Conservation (phyloP, 164 flowering plant species). For the Cinnamomum micranthum region DNA sequence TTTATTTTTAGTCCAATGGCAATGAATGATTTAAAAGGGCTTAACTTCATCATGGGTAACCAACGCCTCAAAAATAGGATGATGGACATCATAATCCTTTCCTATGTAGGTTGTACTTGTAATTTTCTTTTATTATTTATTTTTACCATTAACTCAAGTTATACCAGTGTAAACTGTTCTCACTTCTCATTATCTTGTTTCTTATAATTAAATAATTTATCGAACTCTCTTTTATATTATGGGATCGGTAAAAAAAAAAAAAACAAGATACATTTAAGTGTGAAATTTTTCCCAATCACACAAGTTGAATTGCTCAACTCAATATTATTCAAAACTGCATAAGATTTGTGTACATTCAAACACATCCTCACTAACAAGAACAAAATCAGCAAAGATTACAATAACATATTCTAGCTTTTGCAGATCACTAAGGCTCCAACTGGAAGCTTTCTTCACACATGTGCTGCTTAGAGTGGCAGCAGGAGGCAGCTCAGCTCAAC, state of each 20-base stretch:
- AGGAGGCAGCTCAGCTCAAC: conserved; percentile 25
- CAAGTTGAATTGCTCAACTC: neutral
- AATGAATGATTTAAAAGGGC: too few species aligned
- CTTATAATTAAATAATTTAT: too few species aligned
- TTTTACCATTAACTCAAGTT: too few species aligned
- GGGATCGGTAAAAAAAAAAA: neutral
- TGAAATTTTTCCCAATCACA: neutral
- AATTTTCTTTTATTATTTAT: too few species aligned
- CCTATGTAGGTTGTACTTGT: too few species aligned
- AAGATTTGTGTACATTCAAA: neutral
- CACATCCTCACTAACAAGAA: neutral
- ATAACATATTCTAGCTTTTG: conserved; percentile 3
- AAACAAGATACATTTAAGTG: neutral
- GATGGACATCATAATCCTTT: too few species aligned
- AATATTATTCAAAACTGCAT: neutral
- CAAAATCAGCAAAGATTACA: neutral
- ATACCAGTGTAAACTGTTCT: too few species aligned
- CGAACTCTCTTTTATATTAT: too few species aligned
- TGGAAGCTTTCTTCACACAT: conserved; percentile 78
- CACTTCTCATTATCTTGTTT: too few species aligned
- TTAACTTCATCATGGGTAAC: too few species aligned
- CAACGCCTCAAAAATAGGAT: too few species aligned
- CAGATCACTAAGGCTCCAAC: conserved; percentile 75
- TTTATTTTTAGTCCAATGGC: too few species aligned
- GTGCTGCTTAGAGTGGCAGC: conserved; percentile 55